Evolutionary conservation across 805 yeast species (phyloP), one percentile per base, ranked within the genome.

Genomic region (Phaffomyces antillensis): DNA sequence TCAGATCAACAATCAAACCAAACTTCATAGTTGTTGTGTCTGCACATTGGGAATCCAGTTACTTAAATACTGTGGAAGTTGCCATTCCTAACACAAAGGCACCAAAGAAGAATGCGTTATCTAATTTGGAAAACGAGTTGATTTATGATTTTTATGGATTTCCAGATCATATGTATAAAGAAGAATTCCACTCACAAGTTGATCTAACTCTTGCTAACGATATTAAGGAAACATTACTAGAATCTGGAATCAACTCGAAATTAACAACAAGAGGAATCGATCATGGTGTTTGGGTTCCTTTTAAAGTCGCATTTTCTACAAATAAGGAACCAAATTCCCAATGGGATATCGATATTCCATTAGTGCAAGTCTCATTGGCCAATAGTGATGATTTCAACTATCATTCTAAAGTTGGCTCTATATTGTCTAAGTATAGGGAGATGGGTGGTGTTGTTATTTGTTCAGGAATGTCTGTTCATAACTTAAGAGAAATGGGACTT

Each of bases 201-300:
- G 70, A 75, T 42, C 41, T 58, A 1, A 53, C 54, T 10, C 45
- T 82, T 5, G 76, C 86, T 0, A 43, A 67, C 17, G 63, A 69
- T 42, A 64, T 85, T 20, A 64, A 67, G 26, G 54, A 65, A 2
- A 59, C 69, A 2, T 63, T 84, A 18, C 52, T 53, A 12, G 52
- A 57, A 7, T 50, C 61, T 20, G 83, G 81, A 0, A 66, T 81
- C 41, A 52, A 64, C 3, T 62, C 79, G 0, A 61, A 63, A 25
- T 47, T 76, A 10, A 67, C 73, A 0, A 58, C 64, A n/a, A 66
- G 93, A 45, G 93, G 93, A 10, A 62, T 86, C 20, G 95, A 86
- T 58, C 95, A 86, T 63, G 95, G 95, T 7, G 81, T 72, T 8
- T 86, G 91, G 88, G 89, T 83, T 7, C 91, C 91, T 2, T 70